Base-by-base conservation (phyloP, 768 basidiomycete genomes). In the Amanita inopinata region DNA sequence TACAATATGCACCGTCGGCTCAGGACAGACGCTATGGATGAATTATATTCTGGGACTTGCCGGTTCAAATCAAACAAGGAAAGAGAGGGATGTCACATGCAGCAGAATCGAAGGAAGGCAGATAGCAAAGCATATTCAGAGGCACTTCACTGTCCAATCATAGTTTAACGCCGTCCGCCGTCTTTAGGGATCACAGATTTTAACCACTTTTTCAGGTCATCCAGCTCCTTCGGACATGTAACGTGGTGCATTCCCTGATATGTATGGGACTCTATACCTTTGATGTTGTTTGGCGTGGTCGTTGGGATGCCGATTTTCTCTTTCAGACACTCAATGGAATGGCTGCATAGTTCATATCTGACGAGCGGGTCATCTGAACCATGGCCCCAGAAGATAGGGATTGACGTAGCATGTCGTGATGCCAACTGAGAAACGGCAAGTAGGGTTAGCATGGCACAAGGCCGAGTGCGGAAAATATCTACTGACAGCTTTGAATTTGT, bases 361-460 rank as follows among this genome's bases (percentile, higher is more conserved):
- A 96, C 81, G 17, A 94, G 67, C 5, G 75, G 79, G 61, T 97
- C 92, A 11, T 58, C 67, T 4, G 67, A 72, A 17, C 91, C 91
- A 49, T 91, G 86, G 9, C 84, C 92, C 78, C 86, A 86, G 61
- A 94, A 93, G 20, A 93, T 69, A 1, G 90, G 85, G 15, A 77
- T 69, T 3, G 71, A 69, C 33, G 69, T 61, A 12, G 80, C 76
- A 51, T 80, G 66, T 7, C 70, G 62, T 11, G 74, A 73, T 33
- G 70, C 58, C 70, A 86, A 76, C 84, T 88, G 48, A 39, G 25
- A 39, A 39, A 14, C 33, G 34, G 25, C 24, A 43, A 33, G 49
- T 38, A 36, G 5, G 14, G 28, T 31, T 31, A 9, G 9, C 28
- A 31, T 9, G 43, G 46, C 43, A 37, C n/a, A n/a, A n/a, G n/a